A percentile compares a stretch with the other conserved stretches of the same genome.
Conservation (phyloP, 345 rosid species). For the Dipteronia sinensis region DNA sequence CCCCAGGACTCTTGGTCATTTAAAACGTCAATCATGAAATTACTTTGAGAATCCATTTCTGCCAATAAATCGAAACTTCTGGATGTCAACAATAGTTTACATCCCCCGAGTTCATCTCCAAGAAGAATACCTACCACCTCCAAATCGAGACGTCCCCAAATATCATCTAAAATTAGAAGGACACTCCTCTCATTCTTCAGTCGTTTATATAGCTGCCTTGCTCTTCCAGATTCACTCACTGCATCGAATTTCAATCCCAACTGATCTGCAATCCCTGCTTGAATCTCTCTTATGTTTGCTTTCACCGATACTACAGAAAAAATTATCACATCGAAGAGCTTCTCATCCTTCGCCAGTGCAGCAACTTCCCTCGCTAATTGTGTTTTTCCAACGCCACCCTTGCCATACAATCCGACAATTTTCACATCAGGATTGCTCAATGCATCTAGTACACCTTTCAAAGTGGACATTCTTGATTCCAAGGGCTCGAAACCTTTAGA, state of each 20-base stretch:
- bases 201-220: background rate
- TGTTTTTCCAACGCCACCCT: conserved; percentile 30
- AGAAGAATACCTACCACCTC: background rate
- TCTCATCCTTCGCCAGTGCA: background rate
- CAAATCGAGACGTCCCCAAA: background rate
- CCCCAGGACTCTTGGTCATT: conserved; percentile 18
- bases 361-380: conserved; percentile 10
- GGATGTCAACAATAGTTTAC: conserved; percentile 33
- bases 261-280: conserved; percentile 14
- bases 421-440: background rate
- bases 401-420: conserved; percentile 26
- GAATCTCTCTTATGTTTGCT: conserved; percentile 16
- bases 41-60: conserved; percentile 6
- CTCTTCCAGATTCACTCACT: background rate
- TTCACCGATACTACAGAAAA: background rate
- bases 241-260: background rate
- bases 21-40: background rate
- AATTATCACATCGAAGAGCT: conserved; percentile 19
- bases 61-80: background rate
- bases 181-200: background rate
- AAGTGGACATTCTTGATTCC: background rate
- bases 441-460: background rate
- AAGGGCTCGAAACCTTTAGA: background rate
- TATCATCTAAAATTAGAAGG: background rate
- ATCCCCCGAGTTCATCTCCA: background rate